These are phyloP conservation scores for Epicoccum nigrum DNA, from an alignment of 2,329 filamentous ascomycete genomes.

Conservation along the genomic window DNA sequence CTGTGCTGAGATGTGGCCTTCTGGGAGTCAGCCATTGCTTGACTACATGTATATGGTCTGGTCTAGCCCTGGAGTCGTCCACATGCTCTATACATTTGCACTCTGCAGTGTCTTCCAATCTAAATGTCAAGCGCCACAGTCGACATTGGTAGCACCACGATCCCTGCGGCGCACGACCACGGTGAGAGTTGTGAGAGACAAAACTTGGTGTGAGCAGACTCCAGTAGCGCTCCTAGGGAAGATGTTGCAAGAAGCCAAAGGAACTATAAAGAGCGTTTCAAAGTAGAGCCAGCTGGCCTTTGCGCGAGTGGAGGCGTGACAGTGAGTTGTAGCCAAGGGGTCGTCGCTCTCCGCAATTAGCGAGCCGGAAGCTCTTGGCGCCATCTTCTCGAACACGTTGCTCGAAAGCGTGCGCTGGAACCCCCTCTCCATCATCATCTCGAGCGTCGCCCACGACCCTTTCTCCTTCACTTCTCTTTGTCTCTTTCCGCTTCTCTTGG, in stretches of 20 bases:
- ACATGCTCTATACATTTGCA: no score
- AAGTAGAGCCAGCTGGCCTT: slow-evolving; percentile 33
- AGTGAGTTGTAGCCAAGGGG: slow-evolving; percentile 10
- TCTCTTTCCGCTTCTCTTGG: slow-evolving; percentile 44
- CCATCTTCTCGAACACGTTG: slow-evolving; percentile 36
- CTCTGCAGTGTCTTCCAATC: no score
- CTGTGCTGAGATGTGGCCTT: no score
- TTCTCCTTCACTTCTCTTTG: slow-evolving; percentile 37
- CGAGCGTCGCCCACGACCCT: slow-evolving; percentile 32
- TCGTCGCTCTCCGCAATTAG: slow-evolving; percentile 18
- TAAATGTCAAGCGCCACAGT: no score
- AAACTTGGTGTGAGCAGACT: not conserved
- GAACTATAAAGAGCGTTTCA: slow-evolving; percentile 5
- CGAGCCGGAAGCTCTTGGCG: slow-evolving; percentile 17
- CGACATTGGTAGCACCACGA: no score
- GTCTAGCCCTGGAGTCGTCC: no score
- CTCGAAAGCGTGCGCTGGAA: slow-evolving; percentile 34
- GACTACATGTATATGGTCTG: no score
- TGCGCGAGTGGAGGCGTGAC: slow-evolving; percentile 11
- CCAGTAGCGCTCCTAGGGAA: not conserved
- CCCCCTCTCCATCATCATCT: slow-evolving; percentile 41
- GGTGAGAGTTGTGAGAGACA: no score
- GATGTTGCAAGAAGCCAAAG: not conserved
- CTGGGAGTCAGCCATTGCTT: no score
- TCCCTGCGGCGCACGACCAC: slow-evolving; percentile 4